These are phyloP conservation scores for Calocera cornea DNA, from an alignment of 768 basidiomycete genomes.

Conservation along the genomic window DNA sequence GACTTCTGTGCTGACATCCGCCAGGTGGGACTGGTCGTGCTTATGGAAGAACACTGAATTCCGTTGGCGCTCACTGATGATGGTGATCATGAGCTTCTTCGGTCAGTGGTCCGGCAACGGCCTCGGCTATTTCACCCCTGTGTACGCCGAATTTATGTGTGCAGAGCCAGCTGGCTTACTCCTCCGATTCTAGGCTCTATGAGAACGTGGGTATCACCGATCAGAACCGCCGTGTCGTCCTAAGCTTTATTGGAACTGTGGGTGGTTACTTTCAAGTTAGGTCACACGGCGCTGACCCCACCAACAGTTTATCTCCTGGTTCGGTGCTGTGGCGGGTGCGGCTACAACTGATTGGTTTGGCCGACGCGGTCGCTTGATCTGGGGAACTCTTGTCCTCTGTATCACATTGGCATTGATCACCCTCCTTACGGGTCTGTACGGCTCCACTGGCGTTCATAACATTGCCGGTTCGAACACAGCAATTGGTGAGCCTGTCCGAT, in stretches of 20 bases:
- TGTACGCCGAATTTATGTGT: neutral
- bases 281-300: neutral
- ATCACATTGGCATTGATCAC: neutral
- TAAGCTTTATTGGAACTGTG: neutral
- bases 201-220: slow-evolving; percentile 1
- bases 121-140: slow-evolving; percentile 31
- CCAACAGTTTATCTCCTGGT: neutral
- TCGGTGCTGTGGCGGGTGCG: neutral
- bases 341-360: neutral
- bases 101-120: slow-evolving; percentile 47
- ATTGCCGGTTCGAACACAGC: neutral
- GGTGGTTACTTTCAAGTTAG: neutral
- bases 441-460: neutral
- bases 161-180: neutral
- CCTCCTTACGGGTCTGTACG: neutral
- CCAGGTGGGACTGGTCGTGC: neutral
- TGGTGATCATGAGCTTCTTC: slow-evolving; percentile 43
- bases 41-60: neutral
- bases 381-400: neutral
- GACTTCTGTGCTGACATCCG: neutral
- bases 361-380: neutral
- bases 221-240: neutral
- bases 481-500: neutral
- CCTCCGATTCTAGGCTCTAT: neutral
- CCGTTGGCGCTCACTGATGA: slow-evolving; percentile 35